These are phyloP conservation scores for Vanilla planifolia DNA, from an alignment of 106 monocot genomes.

Conservation along the genomic window DNA sequence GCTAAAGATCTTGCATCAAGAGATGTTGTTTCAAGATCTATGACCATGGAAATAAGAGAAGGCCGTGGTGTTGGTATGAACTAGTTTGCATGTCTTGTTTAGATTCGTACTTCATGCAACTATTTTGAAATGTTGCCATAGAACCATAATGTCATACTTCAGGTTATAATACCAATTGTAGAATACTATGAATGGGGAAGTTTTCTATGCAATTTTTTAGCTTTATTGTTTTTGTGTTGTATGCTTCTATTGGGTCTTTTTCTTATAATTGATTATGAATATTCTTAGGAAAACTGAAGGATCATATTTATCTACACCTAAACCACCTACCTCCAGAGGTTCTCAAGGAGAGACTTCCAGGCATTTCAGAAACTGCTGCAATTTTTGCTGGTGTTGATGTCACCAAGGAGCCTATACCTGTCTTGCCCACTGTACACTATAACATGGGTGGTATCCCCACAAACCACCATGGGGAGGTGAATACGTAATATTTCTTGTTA, in stretches of 20 bases:
- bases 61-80: slow-evolving; percentile 91
- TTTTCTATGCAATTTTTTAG: background rate
- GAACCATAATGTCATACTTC: no score
- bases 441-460: slow-evolving; percentile 99
- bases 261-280: background rate
- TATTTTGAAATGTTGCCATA: background rate
- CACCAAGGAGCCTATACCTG: slow-evolving; percentile 98
- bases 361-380: slow-evolving; percentile 99
- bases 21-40: slow-evolving; percentile 96
- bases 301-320: slow-evolving; percentile 92
- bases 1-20: slow-evolving; percentile 99
- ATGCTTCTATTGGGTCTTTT: background rate
- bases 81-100: background rate
- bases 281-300: slow-evolving; percentile 75
- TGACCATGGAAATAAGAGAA: slow-evolving; percentile 99
- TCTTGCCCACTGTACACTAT: slow-evolving; percentile 96
- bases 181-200: no score
- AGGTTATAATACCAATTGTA: no score
- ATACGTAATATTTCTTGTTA: background rate
- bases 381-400: slow-evolving; percentile 99
- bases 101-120: background rate
- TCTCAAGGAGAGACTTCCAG: slow-evolving; percentile 96
- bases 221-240: background rate
- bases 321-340: slow-evolving; percentile 97
- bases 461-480: slow-evolving; percentile 93